Evolutionary conservation across 2,329 filamentous ascomycete genomes (phyloP).

Genomic region (Curvularia sp.): DNA sequence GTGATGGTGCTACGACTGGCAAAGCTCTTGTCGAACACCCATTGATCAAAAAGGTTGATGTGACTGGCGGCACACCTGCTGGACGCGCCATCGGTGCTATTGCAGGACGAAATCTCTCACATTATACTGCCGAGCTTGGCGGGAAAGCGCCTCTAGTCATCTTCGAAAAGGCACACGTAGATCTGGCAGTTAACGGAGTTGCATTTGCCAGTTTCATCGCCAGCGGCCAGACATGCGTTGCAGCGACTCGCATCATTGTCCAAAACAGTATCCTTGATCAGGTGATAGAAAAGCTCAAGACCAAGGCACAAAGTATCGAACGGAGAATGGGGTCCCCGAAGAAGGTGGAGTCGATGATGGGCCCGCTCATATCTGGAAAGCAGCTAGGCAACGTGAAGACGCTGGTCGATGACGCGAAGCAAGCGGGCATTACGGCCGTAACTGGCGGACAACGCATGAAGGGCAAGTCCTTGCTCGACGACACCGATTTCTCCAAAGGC

Average conservation of each 20-base stretch:
- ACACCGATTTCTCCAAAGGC: conserved; percentile 59
- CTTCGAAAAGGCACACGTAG: conserved; percentile 47
- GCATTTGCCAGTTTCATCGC: conserved; percentile 58
- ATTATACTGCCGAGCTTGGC: conserved; percentile 49
- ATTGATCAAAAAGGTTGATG: conserved; percentile 49
- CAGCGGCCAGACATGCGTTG: conserved; percentile 64
- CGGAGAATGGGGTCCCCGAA: conserved; percentile 64
- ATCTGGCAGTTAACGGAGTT: conserved; percentile 49
- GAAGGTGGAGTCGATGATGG: conserved; percentile 67
- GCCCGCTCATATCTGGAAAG: conserved; percentile 66
- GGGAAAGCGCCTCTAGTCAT: conserved; percentile 50
- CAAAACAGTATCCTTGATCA: conserved; percentile 54
- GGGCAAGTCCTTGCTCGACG: conserved; percentile 59
- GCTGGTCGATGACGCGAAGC: conserved; percentile 47
- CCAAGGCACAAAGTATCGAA: conserved; percentile 59
- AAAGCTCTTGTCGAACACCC: conserved; percentile 47
- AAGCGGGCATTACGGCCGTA: conserved; percentile 51
- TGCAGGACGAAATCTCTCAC: conserved; percentile 44
- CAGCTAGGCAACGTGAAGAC: conserved; percentile 50
- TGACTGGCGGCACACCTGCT: conserved; percentile 49
- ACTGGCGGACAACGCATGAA: conserved; percentile 60
- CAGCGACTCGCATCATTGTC: conserved; percentile 62
- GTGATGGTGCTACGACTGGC: conserved; percentile 44
- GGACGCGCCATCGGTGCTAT: conserved; percentile 48
- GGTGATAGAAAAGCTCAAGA: conserved; percentile 50